Conservation (phyloP, 345 rosid genomes). For the Bruguiera gymnorhiza region DNA sequence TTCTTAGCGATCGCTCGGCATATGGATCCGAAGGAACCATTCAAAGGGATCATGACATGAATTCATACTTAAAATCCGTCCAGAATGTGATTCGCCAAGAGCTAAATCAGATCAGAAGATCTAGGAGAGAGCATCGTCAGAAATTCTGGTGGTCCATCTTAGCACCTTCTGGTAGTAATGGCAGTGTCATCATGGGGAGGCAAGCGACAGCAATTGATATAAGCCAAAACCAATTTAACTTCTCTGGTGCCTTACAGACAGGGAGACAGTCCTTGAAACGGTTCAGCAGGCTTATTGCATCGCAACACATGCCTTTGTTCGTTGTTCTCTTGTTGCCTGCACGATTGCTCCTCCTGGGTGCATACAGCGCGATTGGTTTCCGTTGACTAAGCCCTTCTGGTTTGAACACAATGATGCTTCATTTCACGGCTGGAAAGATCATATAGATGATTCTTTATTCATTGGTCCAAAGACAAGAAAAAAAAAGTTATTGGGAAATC, state of each 20-base stretch:
- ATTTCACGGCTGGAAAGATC: conserved; percentile 16
- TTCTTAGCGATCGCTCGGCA: conserved; percentile 73
- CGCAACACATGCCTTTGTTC: conserved; percentile 84
- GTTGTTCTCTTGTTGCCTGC: conserved; percentile 71
- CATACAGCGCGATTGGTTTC: conserved; percentile 40
- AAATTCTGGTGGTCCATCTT: conserved; percentile 71
- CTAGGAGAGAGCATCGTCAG: conserved; percentile 50
- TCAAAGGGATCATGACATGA: conserved; percentile 88
- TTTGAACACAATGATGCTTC: conserved; percentile 2
- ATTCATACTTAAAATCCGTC: conserved; percentile 71
- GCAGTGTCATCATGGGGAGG: conserved; percentile 32
- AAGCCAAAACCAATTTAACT: conserved; percentile 42
- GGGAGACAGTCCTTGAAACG: conserved; percentile 65
- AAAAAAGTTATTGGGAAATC: background rate
- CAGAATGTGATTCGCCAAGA: conserved; percentile 64
- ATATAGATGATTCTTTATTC: conserved; percentile 49
- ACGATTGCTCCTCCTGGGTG: conserved; percentile 56
- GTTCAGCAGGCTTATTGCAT: conserved; percentile 65
- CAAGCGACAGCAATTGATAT: conserved; percentile 23
- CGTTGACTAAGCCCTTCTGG: conserved; percentile 15
- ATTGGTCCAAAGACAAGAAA: conserved; percentile 6
- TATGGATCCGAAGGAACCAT: conserved; percentile 86
- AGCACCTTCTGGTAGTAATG: conserved; percentile 27
- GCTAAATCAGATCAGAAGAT: conserved; percentile 56
- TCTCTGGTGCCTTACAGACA: conserved; percentile 54